Evolutionary conservation across 2,329 filamentous ascomycete species (phyloP), one percentile per base, ranked within the genome.

Genomic region (Juglanconis sp.): DNA sequence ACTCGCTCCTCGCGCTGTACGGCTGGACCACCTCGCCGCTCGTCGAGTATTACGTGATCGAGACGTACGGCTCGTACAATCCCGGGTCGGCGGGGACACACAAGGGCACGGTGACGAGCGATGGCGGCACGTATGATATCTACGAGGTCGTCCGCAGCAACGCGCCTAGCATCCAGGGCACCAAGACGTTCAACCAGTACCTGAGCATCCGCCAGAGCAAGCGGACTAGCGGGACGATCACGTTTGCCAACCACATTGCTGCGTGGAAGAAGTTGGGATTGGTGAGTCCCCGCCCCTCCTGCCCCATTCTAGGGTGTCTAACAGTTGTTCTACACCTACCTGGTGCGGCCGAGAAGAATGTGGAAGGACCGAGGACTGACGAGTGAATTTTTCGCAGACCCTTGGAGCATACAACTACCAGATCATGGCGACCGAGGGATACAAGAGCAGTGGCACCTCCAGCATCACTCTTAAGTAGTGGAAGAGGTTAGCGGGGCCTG

Each of bases 381-480:
- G 3, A 24, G 17, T 17, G 15, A 17, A 4, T 15, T 30, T 0
- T 42, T 2, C 17, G 17, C 36, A 57, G 68, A 72, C 69, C 52
- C 63, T 80, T n/a, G 78, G 78, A 2, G 70, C 66, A 35, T 73
- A 74, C 64, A 70, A 80, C 67, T 80, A 80, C 68, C 74, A 76
- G 73, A 79, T 81, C 62, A 67, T 78, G n/a, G 77, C 77, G 6
- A 77, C 74, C 4, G 77, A 79, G 66, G 61, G 61, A 15, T 63
- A 79, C 65, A 68, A 74, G 56, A 77, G 75, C 69, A 74, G 68
- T 59, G 77, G 77, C 5, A 56, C 54, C 42, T 59, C 61, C 24
- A 56, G 54, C 38, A 61, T 63, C 31, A 63, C 62, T 7, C 44
- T 46, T 2, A 24, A 24, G 17, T 24, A 24, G 17, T 24, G 17